phyloP scores from a whole-genome alignment of 2,329 filamentous ascomycete species.

The Xylaria sp. region DNA sequence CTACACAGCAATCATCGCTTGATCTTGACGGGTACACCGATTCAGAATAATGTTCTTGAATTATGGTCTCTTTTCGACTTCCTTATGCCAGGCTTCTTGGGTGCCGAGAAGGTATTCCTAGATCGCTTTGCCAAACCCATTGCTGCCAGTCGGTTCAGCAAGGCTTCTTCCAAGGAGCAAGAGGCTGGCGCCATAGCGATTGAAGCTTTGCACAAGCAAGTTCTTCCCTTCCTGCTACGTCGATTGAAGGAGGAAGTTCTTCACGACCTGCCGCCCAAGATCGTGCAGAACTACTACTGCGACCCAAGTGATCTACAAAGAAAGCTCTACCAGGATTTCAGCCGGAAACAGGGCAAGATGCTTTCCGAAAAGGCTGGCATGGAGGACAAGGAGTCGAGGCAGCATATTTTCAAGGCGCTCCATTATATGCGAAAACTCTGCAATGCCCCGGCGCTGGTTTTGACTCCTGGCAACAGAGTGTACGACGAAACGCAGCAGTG shows the following conservation, averaged over 20 bases:
- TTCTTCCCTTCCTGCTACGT: conserved; percentile 89
- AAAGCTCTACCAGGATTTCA: conserved; percentile 94
- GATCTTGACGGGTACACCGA: conserved; percentile 92
- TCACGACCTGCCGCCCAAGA: conserved; percentile 94
- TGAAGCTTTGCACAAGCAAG: conserved; percentile 97
- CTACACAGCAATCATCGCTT: conserved; percentile 88
- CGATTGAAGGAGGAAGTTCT: conserved; percentile 97
- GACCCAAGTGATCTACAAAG: conserved; percentile 92
- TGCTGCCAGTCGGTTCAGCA: conserved; percentile 88
- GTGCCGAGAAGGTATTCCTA: conserved; percentile 89
- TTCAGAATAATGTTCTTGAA: conserved; percentile 94
- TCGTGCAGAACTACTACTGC: conserved; percentile 98
- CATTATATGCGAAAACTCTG: conserved; percentile 99
- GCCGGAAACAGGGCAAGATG: conserved; percentile 85
- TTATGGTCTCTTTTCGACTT: conserved; percentile 98
- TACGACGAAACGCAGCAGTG: conserved; percentile 84
- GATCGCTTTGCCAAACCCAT: conserved; percentile 95
- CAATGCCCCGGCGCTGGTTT: conserved; percentile 92
- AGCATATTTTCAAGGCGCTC: conserved; percentile 97
- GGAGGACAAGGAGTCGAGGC: conserved; percentile 87
- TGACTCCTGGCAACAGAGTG: conserved; percentile 87
- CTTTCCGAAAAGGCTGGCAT: conserved; percentile 77
- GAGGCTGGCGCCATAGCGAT: conserved; percentile 94
- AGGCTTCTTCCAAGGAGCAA: conserved; percentile 97
- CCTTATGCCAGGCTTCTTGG: conserved; percentile 96